Conservation (phyloP, 169 alveolate species). For the Plasmodium relictum region DNA sequence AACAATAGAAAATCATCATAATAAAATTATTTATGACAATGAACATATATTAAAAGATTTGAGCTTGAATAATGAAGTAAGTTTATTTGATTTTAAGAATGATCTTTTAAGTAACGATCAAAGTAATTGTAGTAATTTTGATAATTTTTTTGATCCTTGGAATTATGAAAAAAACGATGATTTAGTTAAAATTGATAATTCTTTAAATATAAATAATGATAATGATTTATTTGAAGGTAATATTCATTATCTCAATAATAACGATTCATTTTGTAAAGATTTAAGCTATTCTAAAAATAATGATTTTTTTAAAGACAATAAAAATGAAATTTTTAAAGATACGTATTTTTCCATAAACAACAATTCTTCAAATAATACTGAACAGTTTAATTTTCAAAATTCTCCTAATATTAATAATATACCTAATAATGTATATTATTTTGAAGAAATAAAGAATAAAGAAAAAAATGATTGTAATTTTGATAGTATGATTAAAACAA, state of each 20-base stretch:
- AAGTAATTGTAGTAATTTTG: not conserved
- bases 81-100: not conserved
- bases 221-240: constrained; percentile 1
- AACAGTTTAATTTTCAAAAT: not conserved
- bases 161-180: not conserved
- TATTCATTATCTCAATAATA: not conserved
- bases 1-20: not conserved
- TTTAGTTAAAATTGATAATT: not conserved
- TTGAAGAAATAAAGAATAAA: constrained; percentile 16
- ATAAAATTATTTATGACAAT: not conserved
- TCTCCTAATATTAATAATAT: not conserved
- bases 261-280: not conserved
- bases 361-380: not conserved
- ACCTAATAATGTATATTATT: constrained; percentile 1
- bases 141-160: constrained; percentile 62
- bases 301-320: not conserved
- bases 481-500: not conserved
- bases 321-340: constrained; percentile 7
- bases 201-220: not conserved
- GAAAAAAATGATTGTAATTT: not conserved
- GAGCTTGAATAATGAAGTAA: not conserved
- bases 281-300: not conserved
- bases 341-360: not conserved
- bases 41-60: not conserved
- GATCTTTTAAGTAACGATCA: not conserved